Evolutionary conservation across 768 basidiomycete species (phyloP).

Genomic region (Pisolithus sp.): DNA sequence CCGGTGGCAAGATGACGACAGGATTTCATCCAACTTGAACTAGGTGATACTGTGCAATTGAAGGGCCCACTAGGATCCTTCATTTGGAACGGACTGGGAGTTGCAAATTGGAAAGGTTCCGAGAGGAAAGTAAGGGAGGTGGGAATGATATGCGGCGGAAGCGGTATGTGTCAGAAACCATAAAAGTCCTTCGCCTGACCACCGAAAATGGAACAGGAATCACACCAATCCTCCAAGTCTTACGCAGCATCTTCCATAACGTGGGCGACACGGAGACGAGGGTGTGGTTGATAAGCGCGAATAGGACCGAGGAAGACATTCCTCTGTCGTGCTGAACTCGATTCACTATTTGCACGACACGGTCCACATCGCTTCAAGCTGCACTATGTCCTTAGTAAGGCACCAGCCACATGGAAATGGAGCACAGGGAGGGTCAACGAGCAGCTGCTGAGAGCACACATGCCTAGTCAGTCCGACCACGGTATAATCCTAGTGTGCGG

Average conservation of each 20-base stretch:
- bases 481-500: conserved; percentile 45
- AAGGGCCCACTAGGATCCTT: conserved; percentile 59
- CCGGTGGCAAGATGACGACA: conserved; percentile 49
- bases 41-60: conserved; percentile 47
- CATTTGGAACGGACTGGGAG: conserved; percentile 40
- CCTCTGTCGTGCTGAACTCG: conserved; percentile 45
- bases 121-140: conserved; percentile 33
- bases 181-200: not conserved
- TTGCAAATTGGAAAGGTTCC: conserved; percentile 31
- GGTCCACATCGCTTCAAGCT: conserved; percentile 30
- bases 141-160: conserved; percentile 54
- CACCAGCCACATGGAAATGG: conserved; percentile 33
- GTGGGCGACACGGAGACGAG: conserved; percentile 29
- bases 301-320: conserved; percentile 45
- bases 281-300: conserved; percentile 44
- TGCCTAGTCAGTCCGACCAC: conserved; percentile 36
- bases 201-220: conserved; percentile 29
- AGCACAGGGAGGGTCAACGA: conserved; percentile 37
- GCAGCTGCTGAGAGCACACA: conserved; percentile 31
- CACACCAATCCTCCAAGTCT: conserved; percentile 53
- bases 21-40: conserved; percentile 39
- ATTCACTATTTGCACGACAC: conserved; percentile 27
- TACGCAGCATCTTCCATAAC: conserved; percentile 42
- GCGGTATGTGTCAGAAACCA: conserved; percentile 28
- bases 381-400: conserved; percentile 36